Evolutionary conservation across 495 filamentous ascomycete genomes (phyloP), one percentile per base, ranked within the genome.

Genomic region (Tuber brumale): DNA sequence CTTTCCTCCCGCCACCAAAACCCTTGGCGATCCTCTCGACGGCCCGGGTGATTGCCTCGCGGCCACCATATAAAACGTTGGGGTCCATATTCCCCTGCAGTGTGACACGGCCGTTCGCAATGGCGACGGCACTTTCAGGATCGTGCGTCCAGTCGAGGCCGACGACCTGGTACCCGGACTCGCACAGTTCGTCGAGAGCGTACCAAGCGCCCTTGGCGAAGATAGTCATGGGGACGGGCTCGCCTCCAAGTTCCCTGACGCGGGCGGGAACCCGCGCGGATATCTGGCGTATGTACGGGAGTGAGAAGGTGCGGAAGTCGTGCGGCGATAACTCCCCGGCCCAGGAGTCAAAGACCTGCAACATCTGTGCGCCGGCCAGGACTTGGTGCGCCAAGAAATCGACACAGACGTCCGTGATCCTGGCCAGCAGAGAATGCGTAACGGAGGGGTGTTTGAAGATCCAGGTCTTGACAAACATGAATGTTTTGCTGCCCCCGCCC

Each of bases 121-220:
- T 89, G 41, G 96, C 94, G 78, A 97, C 89, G 8, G 90, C 92
- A 31, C 51, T 61, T 48, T 74, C 76, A 6, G 95, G 93, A 82
- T 94, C 93, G 77, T 97, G 93, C 41, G 94, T 89, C 95, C 95
- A 99, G 84, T 99, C 95, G 74, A 99, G 86, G 39, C 96, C 92
- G 72, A 99, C 91, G 44, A 97, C 92, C 78, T 98, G 90, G 85
- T 98, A 99, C 19, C 93, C 94, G 35, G 93, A 89, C 80, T 93
- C 86, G 84, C 94, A 97, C 21, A 94, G 88, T 19, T 92, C 90
- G 77, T 97, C 93, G 44, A 99, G 86, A 6, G 93, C 94, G 84
- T 95, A 97, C 93, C 95, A 97, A n/a, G 95, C 94, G 6, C 95
- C 95, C 86, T 99, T 99, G n/a, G 95, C 94, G 84, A 99, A 99